These are phyloP conservation scores for Geoglossum glabrum DNA, from an alignment of 495 filamentous ascomycete species.

Conservation along the genomic window DNA sequence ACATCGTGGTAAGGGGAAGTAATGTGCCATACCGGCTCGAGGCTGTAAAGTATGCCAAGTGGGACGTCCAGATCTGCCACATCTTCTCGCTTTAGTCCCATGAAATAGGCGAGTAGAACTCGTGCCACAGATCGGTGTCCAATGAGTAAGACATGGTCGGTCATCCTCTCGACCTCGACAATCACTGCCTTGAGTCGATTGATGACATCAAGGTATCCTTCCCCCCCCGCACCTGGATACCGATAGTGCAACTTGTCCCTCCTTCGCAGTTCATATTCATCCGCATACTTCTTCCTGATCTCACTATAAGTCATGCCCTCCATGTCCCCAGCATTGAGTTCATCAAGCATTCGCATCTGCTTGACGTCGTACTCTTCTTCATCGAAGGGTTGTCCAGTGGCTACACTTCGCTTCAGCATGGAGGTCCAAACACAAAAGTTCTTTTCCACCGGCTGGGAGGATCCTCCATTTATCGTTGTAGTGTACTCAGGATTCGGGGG, in stretches of 20 bases:
- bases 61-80: conserved; percentile 87
- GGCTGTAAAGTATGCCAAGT: conserved; percentile 73
- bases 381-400: conserved; percentile 72
- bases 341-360: conserved; percentile 95
- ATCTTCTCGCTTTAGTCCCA: conserved; percentile 68
- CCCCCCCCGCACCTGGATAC: conserved; percentile 86
- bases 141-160: conserved; percentile 79
- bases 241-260: conserved; percentile 78
- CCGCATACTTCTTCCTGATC: conserved; percentile 50
- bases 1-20: neutral
- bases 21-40: conserved; percentile 45
- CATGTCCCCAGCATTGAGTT: conserved; percentile 78
- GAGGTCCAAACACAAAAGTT: conserved; percentile 98
- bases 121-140: conserved; percentile 78
- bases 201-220: conserved; percentile 93
- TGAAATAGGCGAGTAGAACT: conserved; percentile 89
- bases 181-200: conserved; percentile 90
- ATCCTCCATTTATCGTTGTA: conserved; percentile 21
- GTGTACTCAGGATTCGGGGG: conserved; percentile 79
- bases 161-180: conserved; percentile 89
- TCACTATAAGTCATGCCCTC: conserved; percentile 90
- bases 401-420: conserved; percentile 73
- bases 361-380: conserved; percentile 97
- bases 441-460: conserved; percentile 41
- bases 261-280: conserved; percentile 56